Evolutionary conservation across 257 asterid genomes (phyloP).

Genomic region (Paulownia fortunei): DNA sequence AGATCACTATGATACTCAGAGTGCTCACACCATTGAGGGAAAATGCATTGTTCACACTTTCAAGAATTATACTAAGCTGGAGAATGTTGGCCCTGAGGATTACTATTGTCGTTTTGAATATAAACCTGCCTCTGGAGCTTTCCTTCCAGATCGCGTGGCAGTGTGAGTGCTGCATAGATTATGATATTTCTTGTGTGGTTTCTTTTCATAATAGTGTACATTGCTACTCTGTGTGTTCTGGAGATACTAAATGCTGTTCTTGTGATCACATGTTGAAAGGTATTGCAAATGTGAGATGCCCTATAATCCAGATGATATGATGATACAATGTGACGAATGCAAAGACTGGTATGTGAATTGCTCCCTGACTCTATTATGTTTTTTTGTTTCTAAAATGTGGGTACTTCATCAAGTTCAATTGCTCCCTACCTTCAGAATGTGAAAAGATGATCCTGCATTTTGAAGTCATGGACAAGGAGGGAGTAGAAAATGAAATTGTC

Average conservation of each 20-base stretch:
- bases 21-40: slow-evolving; percentile 66
- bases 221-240: background rate
- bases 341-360: slow-evolving; percentile 56
- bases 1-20: slow-evolving; percentile 62
- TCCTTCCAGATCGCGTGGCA: slow-evolving; percentile 64
- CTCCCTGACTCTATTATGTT: background rate
- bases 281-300: slow-evolving; percentile 81
- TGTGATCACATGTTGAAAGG: slow-evolving; percentile 39
- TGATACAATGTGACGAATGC: slow-evolving; percentile 78
- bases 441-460: background rate
- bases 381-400: background rate
- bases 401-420: background rate
- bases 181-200: background rate
- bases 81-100: slow-evolving; percentile 60
- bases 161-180: slow-evolving; percentile 51
- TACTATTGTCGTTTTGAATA: slow-evolving; percentile 63
- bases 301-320: slow-evolving; percentile 68
- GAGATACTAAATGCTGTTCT: slow-evolving; percentile 35
- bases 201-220: background rate
- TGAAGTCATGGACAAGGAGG: background rate
- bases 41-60: slow-evolving; percentile 64
- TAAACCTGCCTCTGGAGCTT: slow-evolving; percentile 58
- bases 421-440: background rate
- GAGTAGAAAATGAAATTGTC: slow-evolving; percentile 6
- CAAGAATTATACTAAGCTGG: slow-evolving; percentile 64